These are phyloP conservation scores for Podaxis carcinomalis DNA, from an alignment of 768 basidiomycete species.

Conservation along the genomic window DNA sequence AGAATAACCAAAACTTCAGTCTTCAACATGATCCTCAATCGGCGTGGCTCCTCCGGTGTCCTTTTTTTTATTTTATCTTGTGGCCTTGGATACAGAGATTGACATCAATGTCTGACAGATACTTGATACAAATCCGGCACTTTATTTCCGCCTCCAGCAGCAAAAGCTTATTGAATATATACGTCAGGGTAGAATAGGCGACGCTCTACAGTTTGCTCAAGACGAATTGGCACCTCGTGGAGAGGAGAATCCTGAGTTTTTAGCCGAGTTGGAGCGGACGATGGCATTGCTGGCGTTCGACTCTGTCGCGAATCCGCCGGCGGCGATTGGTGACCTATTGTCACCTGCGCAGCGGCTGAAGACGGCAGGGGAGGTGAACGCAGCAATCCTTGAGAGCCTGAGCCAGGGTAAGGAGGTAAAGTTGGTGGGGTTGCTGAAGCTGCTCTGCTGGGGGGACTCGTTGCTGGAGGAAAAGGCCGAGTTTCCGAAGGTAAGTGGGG, in stretches of 20 bases:
- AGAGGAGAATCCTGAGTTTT: constrained; percentile 91
- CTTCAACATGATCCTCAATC: constrained; percentile 80
- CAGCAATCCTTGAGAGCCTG: constrained; percentile 88
- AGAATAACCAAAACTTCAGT: constrained; percentile 87
- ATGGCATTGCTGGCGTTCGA: constrained; percentile 92
- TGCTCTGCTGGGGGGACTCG: constrained; percentile 86
- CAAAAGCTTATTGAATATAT: constrained; percentile 95
- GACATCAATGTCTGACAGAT: constrained; percentile 53
- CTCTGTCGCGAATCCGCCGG: constrained; percentile 52
- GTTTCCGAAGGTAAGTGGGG: constrained; percentile 63
- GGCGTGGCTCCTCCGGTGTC: background rate
- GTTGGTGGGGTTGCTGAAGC: constrained; percentile 72
- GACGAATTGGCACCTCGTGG: constrained; percentile 91
- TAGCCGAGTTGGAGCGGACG: constrained; percentile 87
- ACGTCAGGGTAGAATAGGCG: constrained; percentile 69
- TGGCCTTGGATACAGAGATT: constrained; percentile 11
- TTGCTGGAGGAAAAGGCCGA: constrained; percentile 74
- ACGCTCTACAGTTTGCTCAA: constrained; percentile 90
- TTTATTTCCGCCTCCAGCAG: constrained; percentile 95
- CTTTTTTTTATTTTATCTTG: constrained; percentile 7
- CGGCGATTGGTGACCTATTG: constrained; percentile 72
- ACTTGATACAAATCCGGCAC: constrained; percentile 87
- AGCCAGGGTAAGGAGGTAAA: constrained; percentile 94
- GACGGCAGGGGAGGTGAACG: constrained; percentile 95
- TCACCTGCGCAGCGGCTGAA: constrained; percentile 86